Evolutionary conservation across 1,284 basidiomycete genomes (phyloP), one percentile per base, ranked within the genome.

Genomic region (Meira miltonrushii): DNA sequence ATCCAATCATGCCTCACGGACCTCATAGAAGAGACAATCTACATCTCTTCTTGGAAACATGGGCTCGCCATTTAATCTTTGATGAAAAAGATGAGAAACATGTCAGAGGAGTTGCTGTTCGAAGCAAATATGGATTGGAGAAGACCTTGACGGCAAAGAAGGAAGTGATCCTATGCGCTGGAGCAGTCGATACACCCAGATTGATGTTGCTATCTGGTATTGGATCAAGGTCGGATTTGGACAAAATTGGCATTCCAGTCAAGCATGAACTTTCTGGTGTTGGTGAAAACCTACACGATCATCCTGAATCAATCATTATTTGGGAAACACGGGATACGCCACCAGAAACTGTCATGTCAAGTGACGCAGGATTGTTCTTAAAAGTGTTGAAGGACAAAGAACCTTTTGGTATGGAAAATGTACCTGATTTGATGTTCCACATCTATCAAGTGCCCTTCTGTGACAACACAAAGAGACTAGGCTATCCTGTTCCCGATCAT

Each of bases 141-240:
- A 72, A 69, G 58, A 71, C 68, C 48, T 63, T 77, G 17, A 71
- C 64, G 13, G 77, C 77, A 9, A 63, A 68, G 1, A 57, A 62
- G 15, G 77, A 79, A 58, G 72, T 79, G 40, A 71, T 77, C 25
- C 61, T 79, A 1, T 74, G 71, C 40, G 77, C 75, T 6, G 77
- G 77, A 39, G 77, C 77, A 2, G 75, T 83, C 51, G 81, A 82
- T 66, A 79, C 80, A 2, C 82, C 82, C 0, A 79, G 83, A 46
- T 76, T 85, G 11, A 74, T 84, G 1, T 82, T 84, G 48, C 74
- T 83, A 19, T 83, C 82, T 0, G 84, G 83, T 2, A 81, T 85
- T 28, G 84, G 84, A 12, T 73, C 80, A 21, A 69, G 67, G 5
- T 68, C 75, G 9, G 74, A 84, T 6, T 72, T 85, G 3, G 71